Percentiles rank a stretch among this genome's conserved stretches.
Evolutionary conservation across 306 rosid species (phyloP).

Genomic region (Lathyrus sativus): DNA sequence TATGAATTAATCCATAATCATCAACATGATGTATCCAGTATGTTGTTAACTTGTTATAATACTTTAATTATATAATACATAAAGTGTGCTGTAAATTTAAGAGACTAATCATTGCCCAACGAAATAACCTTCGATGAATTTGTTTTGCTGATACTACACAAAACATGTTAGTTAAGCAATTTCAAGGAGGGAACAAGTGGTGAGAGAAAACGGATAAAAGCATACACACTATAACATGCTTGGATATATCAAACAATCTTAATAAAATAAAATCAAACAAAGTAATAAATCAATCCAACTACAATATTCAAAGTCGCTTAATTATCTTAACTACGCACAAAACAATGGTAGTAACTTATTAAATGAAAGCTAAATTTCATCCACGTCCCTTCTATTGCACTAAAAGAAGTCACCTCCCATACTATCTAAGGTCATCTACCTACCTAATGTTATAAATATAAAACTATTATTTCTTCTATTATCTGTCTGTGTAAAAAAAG

Average conservation of each 20-base stretch:
- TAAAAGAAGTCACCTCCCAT: no score
- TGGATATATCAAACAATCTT: no score
- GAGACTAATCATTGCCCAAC: neutral
- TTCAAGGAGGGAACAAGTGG: neutral
- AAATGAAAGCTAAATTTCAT: no score
- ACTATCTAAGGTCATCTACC: no score
- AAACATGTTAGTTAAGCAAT: neutral
- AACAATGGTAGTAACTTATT: neutral
- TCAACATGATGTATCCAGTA: neutral
- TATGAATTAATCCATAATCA: neutral
- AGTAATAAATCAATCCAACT: neutral
- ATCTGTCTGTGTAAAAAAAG: no score
- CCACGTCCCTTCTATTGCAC: no score
- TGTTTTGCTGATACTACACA: neutral
- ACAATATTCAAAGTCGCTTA: neutral
- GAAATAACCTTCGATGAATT: neutral
- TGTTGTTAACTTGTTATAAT: neutral
- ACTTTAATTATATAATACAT: neutral
- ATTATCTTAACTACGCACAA: neutral
- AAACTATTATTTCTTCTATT: no score
- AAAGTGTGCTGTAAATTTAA: neutral
- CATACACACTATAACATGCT: no score
- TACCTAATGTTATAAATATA: no score
- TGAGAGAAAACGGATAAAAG: neutral
- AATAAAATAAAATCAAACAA: neutral